These are phyloP conservation scores for Pseudocercospora eumusae DNA, from an alignment of 2,329 filamentous ascomycete genomes.

Conservation along the genomic window DNA sequence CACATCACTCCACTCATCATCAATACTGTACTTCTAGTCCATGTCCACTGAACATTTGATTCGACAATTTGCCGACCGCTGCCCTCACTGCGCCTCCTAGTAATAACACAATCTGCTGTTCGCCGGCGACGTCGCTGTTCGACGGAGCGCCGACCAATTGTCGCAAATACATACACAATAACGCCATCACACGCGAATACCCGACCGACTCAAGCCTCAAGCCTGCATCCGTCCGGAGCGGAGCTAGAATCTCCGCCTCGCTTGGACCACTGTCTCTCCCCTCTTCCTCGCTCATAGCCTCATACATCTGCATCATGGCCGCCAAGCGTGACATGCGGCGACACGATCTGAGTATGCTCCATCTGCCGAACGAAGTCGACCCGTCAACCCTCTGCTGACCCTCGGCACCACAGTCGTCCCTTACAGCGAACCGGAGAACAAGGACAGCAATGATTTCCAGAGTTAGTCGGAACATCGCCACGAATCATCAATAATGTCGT, in stretches of 20 bases:
- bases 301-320: conserved; percentile 62
- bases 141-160: not conserved
- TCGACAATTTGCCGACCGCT: not conserved
- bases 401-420: conserved; percentile 69
- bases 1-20: not conserved
- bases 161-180: not conserved
- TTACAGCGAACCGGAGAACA: conserved; percentile 73
- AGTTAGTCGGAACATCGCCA: conserved; percentile 45
- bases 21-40: no score
- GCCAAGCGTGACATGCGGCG: conserved; percentile 75
- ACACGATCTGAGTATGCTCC: conserved; percentile 70
- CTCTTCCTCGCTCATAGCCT: not conserved
- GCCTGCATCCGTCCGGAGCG: not conserved
- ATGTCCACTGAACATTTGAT: not conserved
- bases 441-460: conserved; percentile 68
- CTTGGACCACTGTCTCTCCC: not conserved
- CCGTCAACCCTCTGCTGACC: conserved; percentile 5
- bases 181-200: not conserved
- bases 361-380: no score
- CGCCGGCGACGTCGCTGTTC: conserved; percentile 1
- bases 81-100: not conserved
- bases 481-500: not conserved
- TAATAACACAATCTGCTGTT: not conserved
- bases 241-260: not conserved
- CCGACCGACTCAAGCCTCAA: no score